Percentiles rank a stretch among this genome's conserved stretches.
Conservation (phyloP, 768 basidiomycete species). For the Tricholoma matsutake region DNA sequence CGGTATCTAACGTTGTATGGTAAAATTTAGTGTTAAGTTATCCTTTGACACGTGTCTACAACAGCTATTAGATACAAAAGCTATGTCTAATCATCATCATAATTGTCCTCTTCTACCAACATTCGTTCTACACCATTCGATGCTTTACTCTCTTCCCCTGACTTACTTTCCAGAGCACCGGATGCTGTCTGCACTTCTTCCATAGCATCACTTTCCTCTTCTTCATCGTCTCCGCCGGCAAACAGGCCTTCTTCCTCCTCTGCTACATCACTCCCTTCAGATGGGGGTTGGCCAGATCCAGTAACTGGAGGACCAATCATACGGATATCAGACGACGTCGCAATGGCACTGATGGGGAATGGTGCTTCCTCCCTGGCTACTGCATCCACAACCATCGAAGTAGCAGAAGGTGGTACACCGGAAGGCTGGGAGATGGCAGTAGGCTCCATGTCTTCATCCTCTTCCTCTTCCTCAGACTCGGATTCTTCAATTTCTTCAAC, state of each 20-base stretch:
- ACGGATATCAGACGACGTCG: conserved; percentile 67
- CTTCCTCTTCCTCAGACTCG: conserved; percentile 58
- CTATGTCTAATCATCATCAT: neutral
- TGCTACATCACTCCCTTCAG: conserved; percentile 67
- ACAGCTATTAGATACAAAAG: too few species aligned
- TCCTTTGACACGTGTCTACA: neutral
- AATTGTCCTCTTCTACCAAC: neutral
- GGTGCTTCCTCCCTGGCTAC: conserved; percentile 44
- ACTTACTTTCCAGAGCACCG: conserved; percentile 52
- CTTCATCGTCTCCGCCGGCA: conserved; percentile 70
- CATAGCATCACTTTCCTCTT: conserved; percentile 81
- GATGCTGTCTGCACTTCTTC: conserved; percentile 64
- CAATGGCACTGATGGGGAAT: conserved; percentile 58
- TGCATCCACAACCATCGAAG: conserved; percentile 33
- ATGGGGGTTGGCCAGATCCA: conserved; percentile 33
- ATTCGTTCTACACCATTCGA: neutral
- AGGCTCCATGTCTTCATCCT: conserved; percentile 71
- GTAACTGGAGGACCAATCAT: conserved; percentile 48
- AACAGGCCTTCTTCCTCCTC: conserved; percentile 80
- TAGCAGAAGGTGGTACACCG: conserved; percentile 23
- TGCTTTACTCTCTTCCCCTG: conserved; percentile 66
- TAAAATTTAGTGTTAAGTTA: neutral
- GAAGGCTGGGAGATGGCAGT: conserved; percentile 44
- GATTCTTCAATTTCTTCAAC: conserved; percentile 80
- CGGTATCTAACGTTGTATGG: conserved; percentile 13